A percentile compares a stretch with the other conserved stretches of the same genome.
These are phyloP conservation scores for Giardia duodenalis DNA, from an alignment of 208 protist species.

Conservation along the genomic window DNA sequence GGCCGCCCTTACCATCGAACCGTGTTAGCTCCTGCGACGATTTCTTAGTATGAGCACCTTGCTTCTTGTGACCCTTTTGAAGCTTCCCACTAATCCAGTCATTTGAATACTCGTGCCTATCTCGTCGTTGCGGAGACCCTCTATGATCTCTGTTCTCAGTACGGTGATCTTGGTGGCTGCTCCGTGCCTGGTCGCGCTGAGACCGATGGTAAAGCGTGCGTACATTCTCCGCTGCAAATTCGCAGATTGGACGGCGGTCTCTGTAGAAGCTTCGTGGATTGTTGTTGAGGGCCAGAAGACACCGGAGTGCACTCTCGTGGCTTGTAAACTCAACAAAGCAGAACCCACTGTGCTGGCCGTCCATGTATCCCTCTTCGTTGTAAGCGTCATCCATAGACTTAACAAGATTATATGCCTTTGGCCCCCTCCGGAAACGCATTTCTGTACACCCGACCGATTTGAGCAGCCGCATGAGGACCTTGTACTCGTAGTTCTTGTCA, in stretches of 20 bases:
- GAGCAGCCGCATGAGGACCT: background rate
- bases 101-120: too few species aligned
- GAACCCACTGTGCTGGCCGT: background rate
- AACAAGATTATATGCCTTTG: background rate
- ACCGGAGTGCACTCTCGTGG: background rate
- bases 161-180: too few species aligned
- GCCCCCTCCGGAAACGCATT: background rate
- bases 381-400: background rate
- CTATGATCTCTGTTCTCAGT: too few species aligned
- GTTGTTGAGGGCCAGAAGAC: background rate
- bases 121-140: too few species aligned
- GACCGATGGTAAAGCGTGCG: background rate
- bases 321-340: constrained; percentile 1
- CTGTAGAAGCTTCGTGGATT: background rate
- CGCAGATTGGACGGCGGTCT: background rate
- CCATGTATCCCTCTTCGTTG: background rate
- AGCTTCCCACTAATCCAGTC: too few species aligned
- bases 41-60: too few species aligned
- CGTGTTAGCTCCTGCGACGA: too few species aligned
- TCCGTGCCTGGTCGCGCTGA: background rate
- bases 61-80: too few species aligned
- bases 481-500: background rate
- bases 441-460: background rate
- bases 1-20: too few species aligned
- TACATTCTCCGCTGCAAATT: background rate